Evolutionary conservation across 768 basidiomycete genomes (phyloP), one percentile per base, ranked within the genome.

Genomic region (Trametes cinnabarina): DNA sequence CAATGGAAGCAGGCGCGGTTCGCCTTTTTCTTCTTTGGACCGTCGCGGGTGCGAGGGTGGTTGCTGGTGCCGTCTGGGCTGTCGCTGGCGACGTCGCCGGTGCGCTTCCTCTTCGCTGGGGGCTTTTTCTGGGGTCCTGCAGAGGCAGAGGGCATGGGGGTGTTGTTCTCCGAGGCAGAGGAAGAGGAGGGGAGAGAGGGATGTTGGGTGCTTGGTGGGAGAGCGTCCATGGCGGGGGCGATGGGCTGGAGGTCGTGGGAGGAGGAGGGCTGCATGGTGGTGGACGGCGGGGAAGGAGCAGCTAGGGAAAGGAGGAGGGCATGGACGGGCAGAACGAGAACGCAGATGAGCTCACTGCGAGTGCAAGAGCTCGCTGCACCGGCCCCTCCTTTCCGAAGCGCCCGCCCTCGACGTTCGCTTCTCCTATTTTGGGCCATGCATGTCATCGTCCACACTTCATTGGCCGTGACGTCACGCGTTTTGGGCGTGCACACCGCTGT

Each of bases 21-120:
- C 0, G 94, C 93, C 73, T 95, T 94, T 81, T 94, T 95, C 83
- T 94, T 95, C 82, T 90, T 93, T 30, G 88, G 89, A 1, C 85
- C 85, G 53, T 90, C 87, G 69, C 82, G 70, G 65, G 86, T 88
- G 63, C 81, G 78, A 8, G 73, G 72, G 32, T 76, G 71, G 20
- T 70, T 68, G 44, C 77, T 67, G 6, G 30, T 7, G 5, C 80
- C 76, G 63, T 81, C 79, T 43, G 74, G 70, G 61, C 78, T 75
- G 64, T 80, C 76, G 59, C 81, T 82, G 55, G 87, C 85, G 64
- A 80, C 78, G 46, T 83, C 80, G 41, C 79, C 78, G 25, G 80
- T 79, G 68, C 87, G 85, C 69, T 83, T 85, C 51, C 88, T 83
- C 69, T 88, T 88, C 47, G 73, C 17, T 58, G 65, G 44, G 67